phyloP scores from a whole-genome alignment of 2,329 filamentous ascomycete genomes.

The Curvularia spicifera region DNA sequence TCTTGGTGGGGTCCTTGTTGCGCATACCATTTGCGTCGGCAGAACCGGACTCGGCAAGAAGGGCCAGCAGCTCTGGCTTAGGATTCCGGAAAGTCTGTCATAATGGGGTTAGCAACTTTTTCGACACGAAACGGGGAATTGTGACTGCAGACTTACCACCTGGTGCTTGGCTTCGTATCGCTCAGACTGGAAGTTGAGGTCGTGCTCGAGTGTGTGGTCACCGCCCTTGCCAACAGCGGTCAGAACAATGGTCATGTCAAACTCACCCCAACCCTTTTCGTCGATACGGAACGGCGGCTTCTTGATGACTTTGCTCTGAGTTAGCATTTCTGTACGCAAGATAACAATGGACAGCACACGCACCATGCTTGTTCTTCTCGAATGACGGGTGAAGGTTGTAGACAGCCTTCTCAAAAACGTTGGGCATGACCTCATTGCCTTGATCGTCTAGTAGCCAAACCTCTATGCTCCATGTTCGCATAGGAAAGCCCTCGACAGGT shows the following conservation, averaged over 20 bases:
- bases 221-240: slow-evolving; percentile 84
- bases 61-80: slow-evolving; percentile 79
- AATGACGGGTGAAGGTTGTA: slow-evolving; percentile 97
- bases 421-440: slow-evolving; percentile 82
- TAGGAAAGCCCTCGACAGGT: slow-evolving; percentile 84
- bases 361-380: slow-evolving; percentile 83
- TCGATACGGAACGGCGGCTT: slow-evolving; percentile 85
- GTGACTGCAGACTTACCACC: slow-evolving; percentile 60
- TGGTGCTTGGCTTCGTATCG: slow-evolving; percentile 83
- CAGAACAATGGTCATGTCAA: slow-evolving; percentile 89
- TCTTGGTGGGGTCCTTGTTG: slow-evolving; percentile 74
- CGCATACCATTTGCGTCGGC: slow-evolving; percentile 68
- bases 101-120: not conserved
- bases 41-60: slow-evolving; percentile 82
- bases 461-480: slow-evolving; percentile 90
- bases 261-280: slow-evolving; percentile 98
- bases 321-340: not conserved
- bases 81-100: slow-evolving; percentile 84
- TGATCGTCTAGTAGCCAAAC: slow-evolving; percentile 84
- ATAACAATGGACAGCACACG: slow-evolving; percentile 11
- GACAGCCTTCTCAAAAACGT: slow-evolving; percentile 86
- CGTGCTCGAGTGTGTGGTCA: slow-evolving; percentile 80
- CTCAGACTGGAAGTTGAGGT: slow-evolving; percentile 85
- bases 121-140: not conserved
- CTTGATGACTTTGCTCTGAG: slow-evolving; percentile 62